phyloP scores from a whole-genome alignment of 2,329 filamentous ascomycete species.

The Talaromyces verruculosus region DNA sequence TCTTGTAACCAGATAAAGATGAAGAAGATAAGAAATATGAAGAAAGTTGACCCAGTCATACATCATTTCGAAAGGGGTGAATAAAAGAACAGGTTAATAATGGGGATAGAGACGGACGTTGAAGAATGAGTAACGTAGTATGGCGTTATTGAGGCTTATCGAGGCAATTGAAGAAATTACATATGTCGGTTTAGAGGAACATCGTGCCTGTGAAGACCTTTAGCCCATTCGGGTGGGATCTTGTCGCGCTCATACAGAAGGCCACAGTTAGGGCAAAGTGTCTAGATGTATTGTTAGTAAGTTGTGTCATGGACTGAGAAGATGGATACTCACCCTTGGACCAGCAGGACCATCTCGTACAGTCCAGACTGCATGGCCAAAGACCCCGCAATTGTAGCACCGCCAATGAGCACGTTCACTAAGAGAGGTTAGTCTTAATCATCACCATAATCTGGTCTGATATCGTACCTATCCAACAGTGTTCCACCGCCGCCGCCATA shows the following conservation, averaged over 20 bases:
- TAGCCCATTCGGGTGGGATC: constrained; percentile 74
- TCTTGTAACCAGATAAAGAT: constrained; percentile 6
- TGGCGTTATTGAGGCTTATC: not conserved
- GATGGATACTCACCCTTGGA: constrained; percentile 64
- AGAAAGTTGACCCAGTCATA: constrained; percentile 16
- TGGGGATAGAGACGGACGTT: not conserved
- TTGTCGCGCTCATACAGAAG: constrained; percentile 85
- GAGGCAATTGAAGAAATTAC: not conserved
- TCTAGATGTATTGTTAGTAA: constrained; percentile 49
- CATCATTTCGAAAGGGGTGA: constrained; percentile 16
- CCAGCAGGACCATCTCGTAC: constrained; percentile 88
- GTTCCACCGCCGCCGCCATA: constrained; percentile 66
- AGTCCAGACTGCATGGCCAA: constrained; percentile 90
- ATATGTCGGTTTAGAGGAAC: constrained; percentile 37
- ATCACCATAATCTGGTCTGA: not conserved
- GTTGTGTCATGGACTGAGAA: constrained; percentile 21
- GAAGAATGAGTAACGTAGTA: not conserved
- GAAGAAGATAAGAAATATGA: constrained; percentile 7
- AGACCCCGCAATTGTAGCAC: constrained; percentile 82
- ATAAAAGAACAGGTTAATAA: not conserved
- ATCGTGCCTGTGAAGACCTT: constrained; percentile 62
- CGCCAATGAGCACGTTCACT: constrained; percentile 80
- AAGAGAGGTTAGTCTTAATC: not conserved
- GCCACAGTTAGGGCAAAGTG: constrained; percentile 90
- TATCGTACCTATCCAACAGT: constrained; percentile 61